Base-by-base conservation (phyloP, 768 basidiomycete genomes). In the Rhodotorula diobovata region DNA sequence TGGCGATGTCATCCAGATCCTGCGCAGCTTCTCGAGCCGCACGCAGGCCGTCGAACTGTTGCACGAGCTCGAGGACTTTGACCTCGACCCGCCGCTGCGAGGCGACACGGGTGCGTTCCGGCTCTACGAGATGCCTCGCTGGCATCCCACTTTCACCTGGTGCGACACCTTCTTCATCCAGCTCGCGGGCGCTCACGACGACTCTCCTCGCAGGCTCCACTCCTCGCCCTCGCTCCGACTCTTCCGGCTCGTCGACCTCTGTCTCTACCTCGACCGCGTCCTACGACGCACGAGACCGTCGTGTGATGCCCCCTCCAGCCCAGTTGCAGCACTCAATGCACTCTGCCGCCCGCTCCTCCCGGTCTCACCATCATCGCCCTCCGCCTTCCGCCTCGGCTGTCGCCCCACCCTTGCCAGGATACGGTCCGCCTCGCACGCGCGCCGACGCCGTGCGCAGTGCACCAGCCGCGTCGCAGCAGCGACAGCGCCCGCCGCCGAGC, bases 31-130 rank as follows among this genome's bases (percentile, higher is more conserved):
- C 32, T 60, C 65, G 18, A 68, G 70, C 56, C 61, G 73, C n/a
- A 67, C 73, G 12, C 68, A 61, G 18, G 73, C 73, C 7, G 68
- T 70, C 32, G 68, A 67, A 46, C 48, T 74, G 30, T 45, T 74
- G 7, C 51, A 39, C 10, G 73, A 70, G 62, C 63, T 74, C 21
- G 73, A 74, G 41, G 55, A 37, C 34, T 74, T 74, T 54, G 37
- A 69, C 14, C 30, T 70, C 4, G 57, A 60, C 57, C 50, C 7
- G n/a, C 20, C 25, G 45, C 30, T 16, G 34, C 35, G 30, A 4
- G 28, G 46, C 16, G 20, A 0, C 1, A 48, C 50, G 4, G 46
- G 41, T n/a, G n/a, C 41, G 41, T 30, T 5, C 25, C 1, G 6
- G 14, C 5, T 12, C 21, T 28, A 1, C 2, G 25, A 58, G 39